phyloP scores from a whole-genome alignment of 495 filamentous ascomycete species.

The Thermothielavioides terrestris region DNA sequence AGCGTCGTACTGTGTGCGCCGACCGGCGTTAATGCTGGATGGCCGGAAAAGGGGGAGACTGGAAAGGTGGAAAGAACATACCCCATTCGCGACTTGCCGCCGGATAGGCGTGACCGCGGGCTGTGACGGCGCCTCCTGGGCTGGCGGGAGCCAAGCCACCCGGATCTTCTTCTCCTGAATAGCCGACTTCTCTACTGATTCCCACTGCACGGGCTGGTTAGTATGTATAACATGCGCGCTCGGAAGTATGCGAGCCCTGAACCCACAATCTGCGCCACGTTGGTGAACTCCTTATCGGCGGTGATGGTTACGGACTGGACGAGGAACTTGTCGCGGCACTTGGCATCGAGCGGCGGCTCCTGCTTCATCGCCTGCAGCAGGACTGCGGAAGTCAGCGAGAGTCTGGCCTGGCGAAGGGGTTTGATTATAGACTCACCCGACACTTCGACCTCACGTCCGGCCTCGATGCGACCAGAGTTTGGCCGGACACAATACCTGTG shows the following conservation, averaged over 20 bases:
- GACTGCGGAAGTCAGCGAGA: slow-evolving; percentile 45
- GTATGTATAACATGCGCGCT: slow-evolving; percentile 20
- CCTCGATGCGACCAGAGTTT: slow-evolving; percentile 90
- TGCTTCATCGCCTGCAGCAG: slow-evolving; percentile 96
- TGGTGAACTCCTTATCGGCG: slow-evolving; percentile 71
- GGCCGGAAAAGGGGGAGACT: too few species aligned
- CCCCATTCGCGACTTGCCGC: slow-evolving; percentile 21
- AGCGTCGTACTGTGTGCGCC: slow-evolving; percentile 18
- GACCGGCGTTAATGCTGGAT: neutral
- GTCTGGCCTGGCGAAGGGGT: too few species aligned
- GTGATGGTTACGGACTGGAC: slow-evolving; percentile 88
- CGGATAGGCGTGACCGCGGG: slow-evolving; percentile 21
- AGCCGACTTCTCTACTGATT: slow-evolving; percentile 60
- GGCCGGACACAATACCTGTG: slow-evolving; percentile 97
- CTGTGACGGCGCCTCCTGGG: slow-evolving; percentile 13
- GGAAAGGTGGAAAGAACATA: slow-evolving; percentile 13
- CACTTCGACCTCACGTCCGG: slow-evolving; percentile 80
- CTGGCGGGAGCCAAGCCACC: slow-evolving; percentile 63
- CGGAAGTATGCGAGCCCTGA: neutral
- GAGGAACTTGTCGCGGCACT: slow-evolving; percentile 96
- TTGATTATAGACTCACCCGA: slow-evolving; percentile 83
- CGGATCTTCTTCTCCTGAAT: slow-evolving; percentile 94
- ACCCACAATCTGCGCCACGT: slow-evolving; percentile 71
- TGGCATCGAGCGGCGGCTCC: slow-evolving; percentile 74
- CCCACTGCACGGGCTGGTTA: slow-evolving; percentile 48